Evolutionary conservation across 495 filamentous ascomycete genomes (phyloP).

Genomic region (Tuber melanosporum): DNA sequence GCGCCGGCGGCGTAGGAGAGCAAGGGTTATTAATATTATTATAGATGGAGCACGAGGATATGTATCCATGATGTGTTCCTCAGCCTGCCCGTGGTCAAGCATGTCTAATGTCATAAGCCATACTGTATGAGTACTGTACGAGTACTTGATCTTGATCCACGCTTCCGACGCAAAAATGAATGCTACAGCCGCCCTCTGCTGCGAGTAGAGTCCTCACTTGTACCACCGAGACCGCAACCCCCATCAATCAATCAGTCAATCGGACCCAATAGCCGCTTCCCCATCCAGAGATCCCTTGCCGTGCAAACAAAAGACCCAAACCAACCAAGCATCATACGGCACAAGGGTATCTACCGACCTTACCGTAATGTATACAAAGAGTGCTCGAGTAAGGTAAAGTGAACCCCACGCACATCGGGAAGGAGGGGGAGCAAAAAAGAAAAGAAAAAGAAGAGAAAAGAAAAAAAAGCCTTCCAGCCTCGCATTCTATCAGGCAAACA

Average conservation of each 20-base stretch:
- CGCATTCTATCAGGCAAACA: not conserved
- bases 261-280: not conserved
- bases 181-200: not conserved
- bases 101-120: not conserved
- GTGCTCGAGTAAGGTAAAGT: not conserved
- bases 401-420: slow-evolving; percentile 2
- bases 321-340: not conserved
- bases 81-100: not conserved
- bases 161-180: not conserved
- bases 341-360: not conserved
- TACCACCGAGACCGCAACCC: not conserved
- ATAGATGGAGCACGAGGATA: not conserved
- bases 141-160: not conserved
- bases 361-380: not conserved
- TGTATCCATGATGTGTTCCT: not conserved
- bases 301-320: not conserved
- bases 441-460: not conserved
- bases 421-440: not conserved
- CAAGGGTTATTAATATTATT: not conserved
- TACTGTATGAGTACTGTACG: not conserved
- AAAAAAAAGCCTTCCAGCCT: not conserved
- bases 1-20: not conserved
- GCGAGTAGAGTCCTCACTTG: not conserved
- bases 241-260: not conserved
- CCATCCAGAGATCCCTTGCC: not conserved